Evolutionary conservation across 192 early-diverging fungal genomes (phyloP), one percentile per base, ranked within the genome.

Genomic region (Chytriomyces hyalinus): DNA sequence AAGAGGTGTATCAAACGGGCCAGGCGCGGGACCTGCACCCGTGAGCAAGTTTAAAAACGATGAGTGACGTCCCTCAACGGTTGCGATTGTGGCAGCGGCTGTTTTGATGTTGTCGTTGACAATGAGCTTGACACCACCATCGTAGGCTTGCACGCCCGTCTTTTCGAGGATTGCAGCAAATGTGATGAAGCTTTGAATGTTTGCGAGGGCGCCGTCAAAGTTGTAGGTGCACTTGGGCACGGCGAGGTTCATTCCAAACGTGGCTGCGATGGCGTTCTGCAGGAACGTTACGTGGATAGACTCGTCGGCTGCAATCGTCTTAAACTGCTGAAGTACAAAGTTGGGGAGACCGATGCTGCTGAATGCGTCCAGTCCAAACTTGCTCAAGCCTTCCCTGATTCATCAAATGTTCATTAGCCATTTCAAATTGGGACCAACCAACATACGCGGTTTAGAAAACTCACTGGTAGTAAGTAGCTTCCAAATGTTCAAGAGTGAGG

Each of bases 141-240:
- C 75, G 79, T 89, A 89, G 11, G 87, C 88, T 26, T 69, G 73
- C 84, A 84, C 87, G 65, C 87, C 88, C 5, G 84, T 86, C 1
- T 78, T 62, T 66, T 90, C 86, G 20, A 90, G 76, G 22, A 83
- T 78, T 11, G 80, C 72, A 6, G 86, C 85, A 57, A 83, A 76
- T 1, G 78, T 71, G 15, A 89, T 36, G 65, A 87, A 87, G 22
- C 46, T 68, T 61, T 79, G 36, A 59, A 87, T 79, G 48, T 82
- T 70, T 49, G 73, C 65, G 20, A 88, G 57, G 1, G 78, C 80
- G 57, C 22, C 67, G 26, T 57, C 26, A 61, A 86, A 86, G 70
- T 86, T 78, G 82, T 80, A 85, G 10, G 67, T 61, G 73, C 84
- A 86, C n/a, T 61, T 22, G 8, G 78, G 78, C 5, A 80, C 78